Conservation (phyloP, 129 eudicot genomes). For the Heracleum sosnowskyi region DNA sequence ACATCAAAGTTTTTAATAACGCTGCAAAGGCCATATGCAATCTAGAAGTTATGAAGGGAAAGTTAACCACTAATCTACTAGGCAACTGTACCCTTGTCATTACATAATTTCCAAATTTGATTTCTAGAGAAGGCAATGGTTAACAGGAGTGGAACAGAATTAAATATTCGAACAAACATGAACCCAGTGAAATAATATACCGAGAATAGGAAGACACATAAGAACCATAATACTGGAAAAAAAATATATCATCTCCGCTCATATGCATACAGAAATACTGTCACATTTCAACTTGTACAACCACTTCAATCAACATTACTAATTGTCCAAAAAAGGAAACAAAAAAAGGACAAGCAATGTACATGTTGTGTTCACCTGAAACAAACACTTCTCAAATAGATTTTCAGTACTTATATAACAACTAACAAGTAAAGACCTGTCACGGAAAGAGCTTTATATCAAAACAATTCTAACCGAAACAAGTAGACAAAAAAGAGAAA, state of each 20-base stretch:
- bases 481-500: background rate
- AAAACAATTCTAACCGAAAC: constrained; percentile 4
- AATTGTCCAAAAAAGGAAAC: background rate
- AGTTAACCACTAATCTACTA: too few species aligned
- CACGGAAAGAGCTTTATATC: background rate
- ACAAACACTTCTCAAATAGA: constrained; percentile 1
- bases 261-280: background rate
- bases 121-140: background rate
- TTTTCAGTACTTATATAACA: background rate
- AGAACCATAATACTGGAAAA: background rate
- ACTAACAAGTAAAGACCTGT: constrained; percentile 7
- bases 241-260: background rate
- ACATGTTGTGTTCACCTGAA: background rate
- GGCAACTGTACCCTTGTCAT: background rate
- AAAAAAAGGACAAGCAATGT: background rate
- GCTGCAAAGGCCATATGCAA: background rate
- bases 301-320: background rate
- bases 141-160: background rate
- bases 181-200: background rate
- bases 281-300: background rate
- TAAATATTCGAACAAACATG: background rate
- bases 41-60: too few species aligned
- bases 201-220: background rate
- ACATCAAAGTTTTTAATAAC: background rate
- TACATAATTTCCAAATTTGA: background rate